Conservation (phyloP, 352 stramenopile species). For the Globisporangium acanthophoron region DNA sequence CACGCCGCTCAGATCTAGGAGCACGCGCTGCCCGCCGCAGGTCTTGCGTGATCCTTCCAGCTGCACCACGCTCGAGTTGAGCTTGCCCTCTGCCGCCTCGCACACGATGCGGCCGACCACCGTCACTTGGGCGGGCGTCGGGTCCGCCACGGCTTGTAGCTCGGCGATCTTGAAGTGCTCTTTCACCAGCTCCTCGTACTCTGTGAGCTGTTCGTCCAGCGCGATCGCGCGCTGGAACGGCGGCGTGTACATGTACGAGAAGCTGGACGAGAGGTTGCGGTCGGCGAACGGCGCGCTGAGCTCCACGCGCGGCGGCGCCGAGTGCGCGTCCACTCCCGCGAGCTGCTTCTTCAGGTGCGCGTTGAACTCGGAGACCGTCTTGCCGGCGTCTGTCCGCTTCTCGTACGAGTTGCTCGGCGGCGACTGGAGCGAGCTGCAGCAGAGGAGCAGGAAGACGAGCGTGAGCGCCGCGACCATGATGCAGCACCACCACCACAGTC, state of each 20-base stretch:
- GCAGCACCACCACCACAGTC: background rate
- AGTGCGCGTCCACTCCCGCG: conserved; percentile 13
- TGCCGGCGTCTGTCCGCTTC: conserved; percentile 69
- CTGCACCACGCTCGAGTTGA: conserved; percentile 79
- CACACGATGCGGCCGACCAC: conserved; percentile 82
- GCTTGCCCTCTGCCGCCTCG: conserved; percentile 75
- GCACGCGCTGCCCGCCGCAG: conserved; percentile 73
- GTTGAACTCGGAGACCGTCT: conserved; percentile 79
- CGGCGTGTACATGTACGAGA: conserved; percentile 83
- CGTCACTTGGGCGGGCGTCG: conserved; percentile 65
- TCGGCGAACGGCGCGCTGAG: conserved; percentile 44
- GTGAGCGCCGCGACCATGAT: background rate
- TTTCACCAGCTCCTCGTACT: conserved; percentile 76
- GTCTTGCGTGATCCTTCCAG: conserved; percentile 79
- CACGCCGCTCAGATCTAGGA: conserved; percentile 66
- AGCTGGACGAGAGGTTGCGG: conserved; percentile 50
- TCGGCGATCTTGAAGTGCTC: conserved; percentile 54
- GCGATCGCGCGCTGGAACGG: conserved; percentile 70
- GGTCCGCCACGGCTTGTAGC: conserved; percentile 62
- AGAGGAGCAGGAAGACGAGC: background rate
- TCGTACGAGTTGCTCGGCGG: conserved; percentile 67
- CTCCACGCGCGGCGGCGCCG: conserved; percentile 7
- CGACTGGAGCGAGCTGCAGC: conserved; percentile 52
- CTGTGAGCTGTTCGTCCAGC: conserved; percentile 67
- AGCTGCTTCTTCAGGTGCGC: conserved; percentile 58